Base-by-base conservation (phyloP, 2,329 filamentous ascomycete species). In the Trichocomaceae sp. region DNA sequence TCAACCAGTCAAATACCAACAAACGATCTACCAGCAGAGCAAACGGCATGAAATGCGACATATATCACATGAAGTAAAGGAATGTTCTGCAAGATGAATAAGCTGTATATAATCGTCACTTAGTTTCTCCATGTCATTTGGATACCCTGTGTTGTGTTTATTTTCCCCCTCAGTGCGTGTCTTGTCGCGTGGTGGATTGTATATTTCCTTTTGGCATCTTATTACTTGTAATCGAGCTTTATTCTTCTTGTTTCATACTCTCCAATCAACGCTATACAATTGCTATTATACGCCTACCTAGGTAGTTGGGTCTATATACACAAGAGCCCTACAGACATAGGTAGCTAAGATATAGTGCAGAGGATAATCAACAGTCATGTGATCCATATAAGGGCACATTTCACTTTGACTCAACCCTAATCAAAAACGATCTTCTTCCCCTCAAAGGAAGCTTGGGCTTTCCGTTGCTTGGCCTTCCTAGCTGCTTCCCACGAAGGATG, bases 401-500 rank as follows among this genome's bases (percentile, higher is more conserved):
- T n/a, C n/a, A 35, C 31, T 15, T 13, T 13, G 13, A 13, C 3
- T 35, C 3, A 4, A 35, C 10, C 3, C 46, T 69, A 84, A 66
- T 84, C 81, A 69, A 86, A 86, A 7, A 77, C 76, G 49, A 84
- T 76, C 72, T 84, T 85, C 73, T 80, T 85, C 23, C 82, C 82
- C 54, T 75, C 64, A 59, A 84, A 83, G n/a, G 74, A 66, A 44
- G 74, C 75, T 22, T 67, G 71, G 23, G 73, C 70, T 33, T 66
- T 67, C 70, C 85, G 85, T 15, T 75, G 71, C 70, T 85, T 85
- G 13, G 79, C 77, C 63, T 75, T 75, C 71, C 79, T 82, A 29
- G 80, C 81, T 6, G 83, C 83, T 66, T 81, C 78, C 83, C 83
- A 86, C 53, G 80, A 83, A 19, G 83, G 83, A 77, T 86, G 83